These are phyloP conservation scores for Hymenochaete sp. DNA, from an alignment of 1,284 basidiomycete genomes.

Conservation along the genomic window DNA sequence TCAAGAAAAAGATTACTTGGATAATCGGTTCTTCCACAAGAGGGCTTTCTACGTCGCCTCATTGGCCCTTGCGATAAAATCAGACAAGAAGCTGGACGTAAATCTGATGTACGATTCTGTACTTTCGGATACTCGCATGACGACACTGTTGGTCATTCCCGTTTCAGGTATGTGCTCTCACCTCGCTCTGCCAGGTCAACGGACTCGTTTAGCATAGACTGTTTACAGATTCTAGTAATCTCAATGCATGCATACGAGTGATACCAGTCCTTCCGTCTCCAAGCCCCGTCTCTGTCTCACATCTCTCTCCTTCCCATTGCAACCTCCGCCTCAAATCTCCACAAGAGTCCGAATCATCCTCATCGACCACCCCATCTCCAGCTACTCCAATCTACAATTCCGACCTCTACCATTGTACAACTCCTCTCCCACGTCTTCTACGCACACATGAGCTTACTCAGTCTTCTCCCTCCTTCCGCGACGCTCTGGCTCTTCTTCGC, in stretches of 20 bases:
- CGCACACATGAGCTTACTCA: slow-evolving; percentile 60
- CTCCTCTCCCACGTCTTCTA: slow-evolving; percentile 62
- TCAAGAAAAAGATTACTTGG: slow-evolving; percentile 92
- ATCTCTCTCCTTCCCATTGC: slow-evolving; percentile 70
- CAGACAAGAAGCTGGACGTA: slow-evolving; percentile 38
- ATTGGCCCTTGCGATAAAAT: slow-evolving; percentile 59
- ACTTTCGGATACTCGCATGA: slow-evolving; percentile 57
- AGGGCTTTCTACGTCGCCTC: slow-evolving; percentile 84
- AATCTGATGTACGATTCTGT: slow-evolving; percentile 55
- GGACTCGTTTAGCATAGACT: slow-evolving; percentile 33
- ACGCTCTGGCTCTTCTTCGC: slow-evolving; percentile 74
- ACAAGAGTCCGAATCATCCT: slow-evolving; percentile 17
- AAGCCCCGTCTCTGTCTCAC: slow-evolving; percentile 51
- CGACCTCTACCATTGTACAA: slow-evolving; percentile 57
- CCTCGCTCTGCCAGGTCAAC: not conserved
- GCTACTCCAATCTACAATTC: slow-evolving; percentile 75
- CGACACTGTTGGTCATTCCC: slow-evolving; percentile 55
- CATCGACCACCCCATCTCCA: slow-evolving; percentile 17
- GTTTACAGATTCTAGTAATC: slow-evolving; percentile 56
- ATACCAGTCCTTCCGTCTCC: slow-evolving; percentile 56
- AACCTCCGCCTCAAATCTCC: slow-evolving; percentile 48
- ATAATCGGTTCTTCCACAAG: slow-evolving; percentile 90
- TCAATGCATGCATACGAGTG: slow-evolving; percentile 64
- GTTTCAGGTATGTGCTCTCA: slow-evolving; percentile 40
- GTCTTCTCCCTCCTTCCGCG: slow-evolving; percentile 55